phyloP scores from a whole-genome alignment of 2,329 filamentous ascomycete genomes.

The Chaetomiaceae sp. region DNA sequence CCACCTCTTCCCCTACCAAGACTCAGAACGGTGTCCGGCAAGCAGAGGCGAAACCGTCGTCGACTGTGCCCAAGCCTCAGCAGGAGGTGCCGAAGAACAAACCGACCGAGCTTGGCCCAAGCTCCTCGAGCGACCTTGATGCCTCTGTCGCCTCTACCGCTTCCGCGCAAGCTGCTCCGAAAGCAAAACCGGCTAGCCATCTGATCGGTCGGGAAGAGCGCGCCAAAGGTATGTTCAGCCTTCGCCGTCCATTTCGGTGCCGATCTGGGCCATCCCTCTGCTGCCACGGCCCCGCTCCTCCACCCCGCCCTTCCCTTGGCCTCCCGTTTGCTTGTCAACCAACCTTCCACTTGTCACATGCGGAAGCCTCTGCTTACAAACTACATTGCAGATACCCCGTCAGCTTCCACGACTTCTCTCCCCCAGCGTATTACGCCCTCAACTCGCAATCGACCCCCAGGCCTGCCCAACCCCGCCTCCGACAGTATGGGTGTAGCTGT shows the following conservation, averaged over 20 bases:
- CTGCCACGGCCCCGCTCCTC: not conserved
- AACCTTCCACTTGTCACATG: not conserved
- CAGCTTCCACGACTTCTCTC: constrained; percentile 7
- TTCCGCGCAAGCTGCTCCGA: not conserved
- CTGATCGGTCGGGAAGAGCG: not conserved
- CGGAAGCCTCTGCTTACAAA: constrained; percentile 10
- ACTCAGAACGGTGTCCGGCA: constrained; percentile 4
- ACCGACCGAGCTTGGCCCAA: not conserved
- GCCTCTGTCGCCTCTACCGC: constrained; percentile 5
- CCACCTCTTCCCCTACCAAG: constrained; percentile 4
- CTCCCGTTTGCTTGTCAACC: too few relatives aligned
- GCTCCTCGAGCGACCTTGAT: not conserved
- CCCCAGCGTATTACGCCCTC: constrained; percentile 11
- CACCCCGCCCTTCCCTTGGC: not conserved
- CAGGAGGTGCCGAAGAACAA: constrained; percentile 2
- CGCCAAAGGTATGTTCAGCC: constrained; percentile 14
- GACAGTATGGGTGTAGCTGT: constrained; percentile 6
- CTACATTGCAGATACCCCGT: constrained; percentile 12
- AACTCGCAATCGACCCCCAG: constrained; percentile 11
- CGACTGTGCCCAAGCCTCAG: not conserved
- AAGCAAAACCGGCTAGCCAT: not conserved
- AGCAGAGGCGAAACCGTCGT: constrained; percentile 1
- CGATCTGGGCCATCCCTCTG: not conserved
- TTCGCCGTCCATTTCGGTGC: not conserved
- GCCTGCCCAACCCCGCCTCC: constrained; percentile 7